Evolutionary conservation across 2,329 filamentous ascomycete genomes (phyloP), one percentile per base, ranked within the genome.

Genomic region (Trichothecium roseum): DNA sequence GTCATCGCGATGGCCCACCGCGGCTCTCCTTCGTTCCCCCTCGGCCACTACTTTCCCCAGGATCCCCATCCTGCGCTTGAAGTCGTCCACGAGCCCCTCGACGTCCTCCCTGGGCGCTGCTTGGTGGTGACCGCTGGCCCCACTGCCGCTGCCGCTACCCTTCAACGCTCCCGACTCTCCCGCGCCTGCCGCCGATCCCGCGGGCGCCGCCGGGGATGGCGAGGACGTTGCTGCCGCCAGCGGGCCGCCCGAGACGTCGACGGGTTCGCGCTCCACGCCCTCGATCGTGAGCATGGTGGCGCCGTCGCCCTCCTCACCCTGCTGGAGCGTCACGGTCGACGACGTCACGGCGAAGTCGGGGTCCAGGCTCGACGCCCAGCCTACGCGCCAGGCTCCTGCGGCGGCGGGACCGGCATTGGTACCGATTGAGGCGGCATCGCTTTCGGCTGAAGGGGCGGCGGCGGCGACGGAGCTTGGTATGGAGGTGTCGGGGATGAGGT

Each of bases 281-380:
- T 59, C 55, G 22, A 60, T 46, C 17, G 52, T 54, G 28, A 61
- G 51, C 46, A 57, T 52, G 18, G 51, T 46, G 3, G 51, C 40
- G 20, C 20, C 20, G 3, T 50, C 47, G 28, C 52, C 48, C 39
- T 53, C 44, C 37, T 60, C 43, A 26, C 56, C 58, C 34, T 59
- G 61, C 45, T 67, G 64, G 33, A 58, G 64, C 15, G 58, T 57
- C 30, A 76, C 49, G 35, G 55, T 57, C 12, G 68, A 58, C 30
- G 57, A 58, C 2, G 66, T 66, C 30, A 75, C 63, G 32, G 76
- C 73, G 79, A 89, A 96, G 34, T 81, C 73, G 0, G 78, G 63
- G 8, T 76, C 82, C 10, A 95, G 62, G 42, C 81, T 87, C 29
- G 81, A 76, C 2, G 84, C 81, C 38, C 74, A 76, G 1, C 72